Base-by-base conservation (phyloP, 2,329 filamentous ascomycete genomes). In the Xylariaceae sp. region DNA sequence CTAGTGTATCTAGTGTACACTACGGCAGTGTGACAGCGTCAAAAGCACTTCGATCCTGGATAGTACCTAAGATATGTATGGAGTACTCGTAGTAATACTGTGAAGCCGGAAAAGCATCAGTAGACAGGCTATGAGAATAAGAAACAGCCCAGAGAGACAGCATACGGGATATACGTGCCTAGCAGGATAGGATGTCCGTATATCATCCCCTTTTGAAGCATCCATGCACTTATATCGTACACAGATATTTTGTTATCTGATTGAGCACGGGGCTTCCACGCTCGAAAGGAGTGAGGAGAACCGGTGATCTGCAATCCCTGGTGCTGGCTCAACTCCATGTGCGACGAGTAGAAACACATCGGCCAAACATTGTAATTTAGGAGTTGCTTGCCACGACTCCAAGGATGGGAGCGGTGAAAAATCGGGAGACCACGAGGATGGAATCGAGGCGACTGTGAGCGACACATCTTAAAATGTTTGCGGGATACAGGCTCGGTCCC, bases 371-470 rank as follows among this genome's bases (percentile, higher is more conserved):
- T 6, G 53, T 11, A 15, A n/a, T 51, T 48, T 10, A 11, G 3
- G 23, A 30, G 41, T 49, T 18, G 37, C 45, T 52, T 50, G 30
- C 41, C 17, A 39, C 48, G 9, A 41, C 11, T 13, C 35, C 13
- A 11, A 45, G 30, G 30, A 37, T 49, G 13, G 49, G 15, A 59
- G 61, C 59, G 61, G 61, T 59, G 55, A 59, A 47, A 48, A 54
- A 5, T 18, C 39, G 34, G 37, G 53, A 52, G 37, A 30, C 61
- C 59, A 61, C 50, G 52, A 39, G 55, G 55, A 60, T 53, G 15
- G 47, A 35, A 51, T 35, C 11, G 39, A 48, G 10, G 51, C 49
- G 54, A 49, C 50, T 45, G 41, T 45, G 13, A n/a, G 41, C 41
- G 11, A n/a, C 13, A 45, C 41, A 41, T 9, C 37, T 11, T 3